Evolutionary conservation across 2,329 filamentous ascomycete species (phyloP).

Genomic region (Didymella exigua): DNA sequence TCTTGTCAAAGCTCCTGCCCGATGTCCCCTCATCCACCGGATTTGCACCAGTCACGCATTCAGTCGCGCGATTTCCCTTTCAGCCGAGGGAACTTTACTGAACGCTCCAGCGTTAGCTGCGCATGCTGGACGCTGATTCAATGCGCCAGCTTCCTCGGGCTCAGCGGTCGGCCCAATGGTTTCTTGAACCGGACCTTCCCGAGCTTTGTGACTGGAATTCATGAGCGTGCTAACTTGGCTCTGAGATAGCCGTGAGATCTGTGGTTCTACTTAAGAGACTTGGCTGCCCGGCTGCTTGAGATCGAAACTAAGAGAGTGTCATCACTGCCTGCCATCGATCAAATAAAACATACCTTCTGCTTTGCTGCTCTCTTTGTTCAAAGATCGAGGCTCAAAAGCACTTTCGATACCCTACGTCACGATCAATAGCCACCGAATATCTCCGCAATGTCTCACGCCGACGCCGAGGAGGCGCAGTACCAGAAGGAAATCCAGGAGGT

Average conservation of each 20-base stretch:
- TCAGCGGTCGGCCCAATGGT: conserved; percentile 45
- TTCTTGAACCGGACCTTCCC: conserved; percentile 41
- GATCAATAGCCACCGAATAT: not conserved
- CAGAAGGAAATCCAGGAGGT: conserved; percentile 83
- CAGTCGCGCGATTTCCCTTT: conserved; percentile 34
- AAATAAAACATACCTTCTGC: not conserved
- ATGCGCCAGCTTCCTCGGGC: conserved; percentile 34
- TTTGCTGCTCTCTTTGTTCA: not conserved
- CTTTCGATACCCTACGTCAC: conserved; percentile 10
- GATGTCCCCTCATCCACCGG: conserved; percentile 29
- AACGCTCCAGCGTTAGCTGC: conserved; percentile 17
- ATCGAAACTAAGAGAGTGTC: conserved; percentile 22
- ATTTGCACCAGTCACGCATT: conserved; percentile 16
- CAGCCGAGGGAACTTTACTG: conserved; percentile 37
- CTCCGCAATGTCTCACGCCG: conserved; percentile 45
- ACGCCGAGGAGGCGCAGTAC: conserved; percentile 76
- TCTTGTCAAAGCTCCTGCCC: conserved; percentile 25
- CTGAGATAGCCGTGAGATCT: conserved; percentile 24
- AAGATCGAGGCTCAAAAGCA: not conserved
- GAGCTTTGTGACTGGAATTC: conserved; percentile 28
- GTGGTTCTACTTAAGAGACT: conserved; percentile 38
- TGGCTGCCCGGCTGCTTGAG: conserved; percentile 25
- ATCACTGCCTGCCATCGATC: conserved; percentile 29
- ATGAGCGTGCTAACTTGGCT: conserved; percentile 21
- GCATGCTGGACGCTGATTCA: conserved; percentile 21